Evolutionary conservation across 495 filamentous ascomycete genomes (phyloP).

Genomic region (Xylaria grammica): DNA sequence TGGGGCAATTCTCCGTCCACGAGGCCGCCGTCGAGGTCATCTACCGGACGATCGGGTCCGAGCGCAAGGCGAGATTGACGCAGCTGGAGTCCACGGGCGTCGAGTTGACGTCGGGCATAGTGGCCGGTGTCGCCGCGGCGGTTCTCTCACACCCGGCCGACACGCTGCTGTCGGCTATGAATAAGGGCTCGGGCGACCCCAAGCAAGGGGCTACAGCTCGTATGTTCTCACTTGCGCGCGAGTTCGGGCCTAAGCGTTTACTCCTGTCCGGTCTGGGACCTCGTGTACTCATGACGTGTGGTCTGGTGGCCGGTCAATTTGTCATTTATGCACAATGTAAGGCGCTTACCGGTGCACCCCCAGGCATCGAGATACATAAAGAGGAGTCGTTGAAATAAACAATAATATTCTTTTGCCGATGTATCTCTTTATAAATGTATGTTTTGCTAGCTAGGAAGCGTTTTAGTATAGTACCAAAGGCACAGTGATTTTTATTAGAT

Average conservation of each 20-base stretch:
- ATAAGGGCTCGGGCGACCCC: slow-evolving; percentile 63
- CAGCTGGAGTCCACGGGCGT: slow-evolving; percentile 64
- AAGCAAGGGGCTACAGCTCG: slow-evolving; percentile 38
- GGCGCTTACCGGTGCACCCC: slow-evolving; percentile 40
- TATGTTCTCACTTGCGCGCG: slow-evolving; percentile 42
- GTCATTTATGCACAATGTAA: slow-evolving; percentile 48
- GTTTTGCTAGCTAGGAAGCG: background rate
- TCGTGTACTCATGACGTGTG: slow-evolving; percentile 43
- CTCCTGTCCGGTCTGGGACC: slow-evolving; percentile 40
- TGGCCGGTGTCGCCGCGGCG: slow-evolving; percentile 87
- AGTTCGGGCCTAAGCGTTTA: slow-evolving; percentile 41
- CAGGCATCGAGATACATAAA: slow-evolving; percentile 44
- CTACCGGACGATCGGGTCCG: slow-evolving; percentile 40
- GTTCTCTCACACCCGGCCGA: slow-evolving; percentile 87
- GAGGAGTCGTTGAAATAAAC: slow-evolving; percentile 28
- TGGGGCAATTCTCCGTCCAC: slow-evolving; percentile 44
- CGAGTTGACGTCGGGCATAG: slow-evolving; percentile 81
- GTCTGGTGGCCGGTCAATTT: slow-evolving; percentile 43
- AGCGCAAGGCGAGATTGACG: slow-evolving; percentile 39
- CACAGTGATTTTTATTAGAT: slow-evolving; percentile 3
- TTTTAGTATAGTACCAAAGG: background rate
- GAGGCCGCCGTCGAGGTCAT: slow-evolving; percentile 42
- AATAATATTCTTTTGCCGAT: background rate
- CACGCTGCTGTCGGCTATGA: slow-evolving; percentile 90
- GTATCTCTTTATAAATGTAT: background rate